phyloP scores from a whole-genome alignment of 1,284 basidiomycete genomes.

The Cutaneotrichosporon cutaneum region DNA sequence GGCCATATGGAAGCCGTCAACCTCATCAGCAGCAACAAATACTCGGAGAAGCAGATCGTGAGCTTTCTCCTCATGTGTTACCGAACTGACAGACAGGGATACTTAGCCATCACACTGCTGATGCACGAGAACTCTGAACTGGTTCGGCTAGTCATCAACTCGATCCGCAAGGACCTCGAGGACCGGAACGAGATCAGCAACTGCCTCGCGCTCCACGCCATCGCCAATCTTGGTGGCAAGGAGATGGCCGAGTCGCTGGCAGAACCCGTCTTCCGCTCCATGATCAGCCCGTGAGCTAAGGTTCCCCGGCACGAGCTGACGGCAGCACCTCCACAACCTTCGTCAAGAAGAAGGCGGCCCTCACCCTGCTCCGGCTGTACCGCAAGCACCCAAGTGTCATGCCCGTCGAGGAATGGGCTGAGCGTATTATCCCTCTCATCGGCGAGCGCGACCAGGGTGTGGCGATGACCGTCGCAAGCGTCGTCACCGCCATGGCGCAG shows the following conservation, averaged over 20 bases:
- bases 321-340: constrained; percentile 85
- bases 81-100: constrained; percentile 66
- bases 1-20: constrained; percentile 99
- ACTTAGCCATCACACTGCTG: constrained; percentile 91
- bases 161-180: constrained; percentile 95
- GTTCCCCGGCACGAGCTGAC: constrained; percentile 17
- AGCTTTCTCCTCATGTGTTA: constrained; percentile 43
- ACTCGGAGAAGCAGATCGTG: constrained; percentile 99
- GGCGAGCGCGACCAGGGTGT: constrained; percentile 92
- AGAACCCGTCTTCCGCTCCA: constrained; percentile 87
- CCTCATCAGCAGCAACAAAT: constrained; percentile 90
- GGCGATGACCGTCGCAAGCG: constrained; percentile 84
- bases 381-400: constrained; percentile 95
- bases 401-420: constrained; percentile 90
- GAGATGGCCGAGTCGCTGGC: constrained; percentile 97
- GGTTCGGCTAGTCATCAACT: constrained; percentile 92
- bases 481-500: constrained; percentile 94
- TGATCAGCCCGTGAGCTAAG: constrained; percentile 84
- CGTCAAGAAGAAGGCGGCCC: constrained; percentile 97
- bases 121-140: constrained; percentile 99
- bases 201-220: constrained; percentile 94
- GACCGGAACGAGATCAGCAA: constrained; percentile 93
- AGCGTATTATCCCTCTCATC: constrained; percentile 91
- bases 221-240: constrained; percentile 94
- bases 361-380: constrained; percentile 88